Conservation (phyloP, 1,284 basidiomycete species). For the Phellopilus nigrolimitatus region DNA sequence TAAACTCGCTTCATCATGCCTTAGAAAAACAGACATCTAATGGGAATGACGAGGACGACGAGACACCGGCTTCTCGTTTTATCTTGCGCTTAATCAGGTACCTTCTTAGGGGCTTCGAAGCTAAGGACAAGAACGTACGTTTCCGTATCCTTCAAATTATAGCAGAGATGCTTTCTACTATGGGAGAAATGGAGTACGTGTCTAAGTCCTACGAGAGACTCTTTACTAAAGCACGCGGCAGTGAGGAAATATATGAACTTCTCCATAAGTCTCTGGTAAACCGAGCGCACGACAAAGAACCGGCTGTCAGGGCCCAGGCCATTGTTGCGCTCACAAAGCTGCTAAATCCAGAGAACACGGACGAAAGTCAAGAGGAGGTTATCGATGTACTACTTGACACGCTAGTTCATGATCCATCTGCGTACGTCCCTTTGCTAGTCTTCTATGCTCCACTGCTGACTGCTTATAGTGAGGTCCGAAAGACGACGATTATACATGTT, state of each 20-base stretch:
- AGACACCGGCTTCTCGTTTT: slow-evolving; percentile 73
- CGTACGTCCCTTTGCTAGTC: slow-evolving; percentile 47
- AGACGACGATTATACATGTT: slow-evolving; percentile 59
- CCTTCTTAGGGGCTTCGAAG: slow-evolving; percentile 77
- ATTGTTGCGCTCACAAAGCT: slow-evolving; percentile 84
- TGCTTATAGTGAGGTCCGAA: slow-evolving; percentile 16
- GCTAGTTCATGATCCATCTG: slow-evolving; percentile 70
- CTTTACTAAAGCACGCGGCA: slow-evolving; percentile 29
- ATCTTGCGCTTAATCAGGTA: slow-evolving; percentile 69
- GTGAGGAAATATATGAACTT: slow-evolving; percentile 75
- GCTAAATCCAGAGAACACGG: slow-evolving; percentile 62
- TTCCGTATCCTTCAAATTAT: slow-evolving; percentile 77
- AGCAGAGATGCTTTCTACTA: slow-evolving; percentile 74
- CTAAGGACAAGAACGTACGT: slow-evolving; percentile 88
- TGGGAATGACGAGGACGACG: slow-evolving; percentile 60
- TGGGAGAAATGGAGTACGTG: slow-evolving; percentile 82
- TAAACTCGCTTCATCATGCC: too few species aligned
- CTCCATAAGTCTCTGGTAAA: slow-evolving; percentile 72
- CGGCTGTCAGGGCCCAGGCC: slow-evolving; percentile 79
- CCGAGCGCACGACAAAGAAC: slow-evolving; percentile 83
- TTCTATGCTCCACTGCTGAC: slow-evolving; percentile 11
- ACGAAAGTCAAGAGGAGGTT: slow-evolving; percentile 61
- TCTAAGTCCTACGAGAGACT: background rate
- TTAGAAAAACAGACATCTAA: slow-evolving; percentile 35
- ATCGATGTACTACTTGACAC: slow-evolving; percentile 70